Base-by-base conservation (phyloP, 2,329 filamentous ascomycete species). In the Alternaria rosae region DNA sequence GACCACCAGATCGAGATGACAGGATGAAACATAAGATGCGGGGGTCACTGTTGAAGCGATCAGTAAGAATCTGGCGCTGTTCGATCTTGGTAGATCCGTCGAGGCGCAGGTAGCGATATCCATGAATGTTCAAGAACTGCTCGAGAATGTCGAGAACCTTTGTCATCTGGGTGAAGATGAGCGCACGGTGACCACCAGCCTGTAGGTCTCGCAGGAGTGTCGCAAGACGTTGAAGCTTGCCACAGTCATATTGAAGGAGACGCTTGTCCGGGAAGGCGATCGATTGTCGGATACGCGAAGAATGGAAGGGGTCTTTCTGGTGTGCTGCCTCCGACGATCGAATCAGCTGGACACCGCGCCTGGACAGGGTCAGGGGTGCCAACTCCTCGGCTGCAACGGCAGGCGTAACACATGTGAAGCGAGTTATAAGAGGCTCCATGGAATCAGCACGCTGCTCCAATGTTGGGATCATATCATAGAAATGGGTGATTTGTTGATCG, bases 151-250 rank as follows among this genome's bases (percentile, higher is more conserved):
- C 94, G 17, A 99, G 86, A 47, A 98, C 95, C 78, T 97, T 97
- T 48, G 95, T 98, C 95, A 99, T 99, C 76, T 99, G 95, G 0
- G 96, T 98, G 80, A 99, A 99, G 77, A 99, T 99, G 53, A 99
- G 85, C 10, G 93, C 95, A 8, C 96, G 92, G 74, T 98, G 95
- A 1, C 94, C 93, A 41, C 93, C 93, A 3, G 92, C 88, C 80
- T 98, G 94, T 8, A 99, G 85, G 65, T 91, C 90, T 10, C 95
- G 91, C 13, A 99, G 86, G 2, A 99, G 86, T 63, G 90, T 90
- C 73, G 96, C 95, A 15, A 99, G 86, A 17, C 91, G 89, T 74
- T 99, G 95, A 4, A 99, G 87, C 79, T 99, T 99, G 70, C 95
- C 95, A 74, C 95, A 98, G 79, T 99, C 95, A 78, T 97, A 99